Conservation (phyloP, 495 filamentous ascomycete species). For the Choiromyces venosus region DNA sequence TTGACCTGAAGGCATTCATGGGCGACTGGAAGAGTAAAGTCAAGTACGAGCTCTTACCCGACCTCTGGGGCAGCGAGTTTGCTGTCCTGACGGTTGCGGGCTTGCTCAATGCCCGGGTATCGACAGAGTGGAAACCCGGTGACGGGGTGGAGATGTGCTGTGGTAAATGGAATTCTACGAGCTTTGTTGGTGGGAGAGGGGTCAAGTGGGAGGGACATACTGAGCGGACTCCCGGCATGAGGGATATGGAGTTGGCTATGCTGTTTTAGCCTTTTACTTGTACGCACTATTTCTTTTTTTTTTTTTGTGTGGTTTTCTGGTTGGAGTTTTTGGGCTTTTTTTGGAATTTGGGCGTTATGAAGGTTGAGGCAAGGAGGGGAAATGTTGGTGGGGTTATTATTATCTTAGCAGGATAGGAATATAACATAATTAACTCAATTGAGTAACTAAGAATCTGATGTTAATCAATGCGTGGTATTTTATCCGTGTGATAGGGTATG, state of each 20-base stretch:
- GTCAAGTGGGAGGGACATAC: slow-evolving; percentile 6
- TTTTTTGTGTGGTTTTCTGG: neutral
- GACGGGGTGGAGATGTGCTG: slow-evolving; percentile 48
- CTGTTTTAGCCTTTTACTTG: slow-evolving; percentile 15
- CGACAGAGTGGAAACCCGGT: slow-evolving; percentile 37
- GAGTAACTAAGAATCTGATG: neutral
- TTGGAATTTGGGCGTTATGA: slow-evolving; percentile 5
- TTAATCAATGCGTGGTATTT: neutral
- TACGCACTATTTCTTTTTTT: neutral
- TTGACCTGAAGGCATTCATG: slow-evolving; percentile 52
- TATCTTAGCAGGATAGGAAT: neutral
- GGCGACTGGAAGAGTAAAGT: slow-evolving; percentile 55
- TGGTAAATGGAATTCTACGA: slow-evolving; percentile 52
- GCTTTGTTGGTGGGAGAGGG: slow-evolving; percentile 5
- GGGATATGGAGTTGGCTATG: slow-evolving; percentile 21
- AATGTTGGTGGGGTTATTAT: neutral
- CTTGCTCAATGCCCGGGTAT: slow-evolving; percentile 42
- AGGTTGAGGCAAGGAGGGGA: neutral
- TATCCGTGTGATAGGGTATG: neutral
- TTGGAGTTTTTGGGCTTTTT: slow-evolving; percentile 9
- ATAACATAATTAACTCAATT: neutral
- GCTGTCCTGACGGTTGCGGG: slow-evolving; percentile 54
- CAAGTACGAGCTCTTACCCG: slow-evolving; percentile 55
- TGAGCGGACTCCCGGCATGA: slow-evolving; percentile 16
- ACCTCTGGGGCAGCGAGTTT: slow-evolving; percentile 54